Evolutionary conservation across 139 green algal genomes (phyloP).

Genomic region (Chlamydomonas sphaeroides): DNA sequence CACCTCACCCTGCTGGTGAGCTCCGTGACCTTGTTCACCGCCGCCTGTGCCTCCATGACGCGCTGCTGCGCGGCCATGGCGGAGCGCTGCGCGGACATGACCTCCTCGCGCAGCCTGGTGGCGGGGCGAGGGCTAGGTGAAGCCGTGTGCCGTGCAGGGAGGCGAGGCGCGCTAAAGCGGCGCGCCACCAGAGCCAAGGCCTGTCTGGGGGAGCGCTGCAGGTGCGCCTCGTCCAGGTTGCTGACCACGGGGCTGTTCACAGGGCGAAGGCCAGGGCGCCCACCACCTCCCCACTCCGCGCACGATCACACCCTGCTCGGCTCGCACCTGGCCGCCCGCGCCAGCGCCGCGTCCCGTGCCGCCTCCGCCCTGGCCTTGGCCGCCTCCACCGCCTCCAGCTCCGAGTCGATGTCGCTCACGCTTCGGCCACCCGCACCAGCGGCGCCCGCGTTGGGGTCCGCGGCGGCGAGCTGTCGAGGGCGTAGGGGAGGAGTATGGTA

Average conservation of each 20-base stretch:
- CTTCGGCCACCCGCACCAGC: not conserved
- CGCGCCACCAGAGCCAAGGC: no score
- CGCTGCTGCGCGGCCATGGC: slow-evolving; percentile 33
- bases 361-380: slow-evolving; percentile 27
- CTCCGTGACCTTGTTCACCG: slow-evolving; percentile 9
- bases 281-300: not conserved
- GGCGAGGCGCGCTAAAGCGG: no score
- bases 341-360: slow-evolving; percentile 1
- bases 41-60: slow-evolving; percentile 19
- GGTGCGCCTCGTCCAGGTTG: no score
- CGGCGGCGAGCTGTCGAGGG: not conserved
- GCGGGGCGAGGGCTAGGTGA: not conserved
- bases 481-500: no score
- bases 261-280: no score
- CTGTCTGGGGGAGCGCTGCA: no score
- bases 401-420: slow-evolving; percentile 37
- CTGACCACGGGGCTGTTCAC: no score
- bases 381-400: slow-evolving; percentile 41
- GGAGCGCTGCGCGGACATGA: not conserved
- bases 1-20: slow-evolving; percentile 21
- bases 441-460: not conserved
- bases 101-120: slow-evolving; percentile 28
- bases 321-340: not conserved
- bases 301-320: not conserved
- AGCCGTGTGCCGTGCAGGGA: no score